A percentile compares a stretch with the other conserved stretches of the same genome.
Evolutionary conservation across 257 asterid species (phyloP).

Genomic region (Ligustrum vulgare): DNA sequence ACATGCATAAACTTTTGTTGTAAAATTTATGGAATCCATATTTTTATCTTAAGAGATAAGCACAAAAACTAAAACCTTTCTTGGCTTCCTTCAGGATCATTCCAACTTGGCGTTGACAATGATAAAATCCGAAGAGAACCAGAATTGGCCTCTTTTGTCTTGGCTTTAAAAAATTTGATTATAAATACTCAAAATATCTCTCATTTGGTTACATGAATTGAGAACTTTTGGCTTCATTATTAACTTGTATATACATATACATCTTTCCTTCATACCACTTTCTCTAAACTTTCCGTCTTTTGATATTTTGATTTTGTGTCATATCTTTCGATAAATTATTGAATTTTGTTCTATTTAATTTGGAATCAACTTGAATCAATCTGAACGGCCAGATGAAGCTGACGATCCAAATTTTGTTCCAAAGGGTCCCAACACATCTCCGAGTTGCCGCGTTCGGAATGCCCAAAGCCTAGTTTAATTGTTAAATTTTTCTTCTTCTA

Average conservation of each 20-base stretch:
- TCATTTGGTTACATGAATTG: constrained; percentile 12
- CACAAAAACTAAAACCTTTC: too few relatives aligned
- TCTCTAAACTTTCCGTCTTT: background rate
- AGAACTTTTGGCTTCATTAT: background rate
- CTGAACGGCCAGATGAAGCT: background rate
- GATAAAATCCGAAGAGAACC: background rate
- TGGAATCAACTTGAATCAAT: background rate
- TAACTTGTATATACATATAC: too few relatives aligned
- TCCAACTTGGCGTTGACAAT: constrained; percentile 41
- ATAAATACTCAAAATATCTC: constrained; percentile 35
- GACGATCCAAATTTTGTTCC: background rate
- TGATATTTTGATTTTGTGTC: background rate
- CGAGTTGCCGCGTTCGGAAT: background rate
- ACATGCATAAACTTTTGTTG: too few relatives aligned
- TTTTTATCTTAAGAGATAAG: too few relatives aligned
- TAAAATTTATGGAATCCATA: too few relatives aligned
- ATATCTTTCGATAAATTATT: background rate
- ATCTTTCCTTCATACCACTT: background rate
- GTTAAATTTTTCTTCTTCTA: background rate
- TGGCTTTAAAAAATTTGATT: constrained; percentile 6
- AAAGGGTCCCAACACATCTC: background rate
- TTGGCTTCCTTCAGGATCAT: too few relatives aligned
- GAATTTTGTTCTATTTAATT: background rate
- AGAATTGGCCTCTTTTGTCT: background rate
- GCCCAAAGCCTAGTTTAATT: background rate